A percentile compares a stretch with the other conserved stretches of the same genome.
phyloP scores from a whole-genome alignment of 306 rosid genomes.

The Acacia acuminata region DNA sequence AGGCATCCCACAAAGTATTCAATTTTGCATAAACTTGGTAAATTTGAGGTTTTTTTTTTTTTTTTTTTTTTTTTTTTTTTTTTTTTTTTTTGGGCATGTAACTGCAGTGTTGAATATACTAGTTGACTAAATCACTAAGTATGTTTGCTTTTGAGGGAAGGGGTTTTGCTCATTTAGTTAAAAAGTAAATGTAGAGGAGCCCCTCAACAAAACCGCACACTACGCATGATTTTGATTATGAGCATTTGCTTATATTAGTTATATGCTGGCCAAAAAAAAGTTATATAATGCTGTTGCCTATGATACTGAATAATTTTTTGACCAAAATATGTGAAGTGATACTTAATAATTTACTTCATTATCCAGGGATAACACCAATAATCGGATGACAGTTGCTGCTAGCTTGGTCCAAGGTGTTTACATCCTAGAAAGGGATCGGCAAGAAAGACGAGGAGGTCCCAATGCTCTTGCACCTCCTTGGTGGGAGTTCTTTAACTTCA shows the following conservation, averaged over 20 bases:
- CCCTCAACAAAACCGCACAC: neutral
- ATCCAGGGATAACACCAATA: conserved; percentile 72
- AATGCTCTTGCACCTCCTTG: conserved; percentile 88
- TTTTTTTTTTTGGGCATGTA: conserved; percentile 2
- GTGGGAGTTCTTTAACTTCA: conserved; percentile 86
- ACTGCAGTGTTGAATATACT: neutral
- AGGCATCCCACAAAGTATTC: neutral
- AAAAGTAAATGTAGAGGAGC: neutral
- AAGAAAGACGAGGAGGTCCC: conserved; percentile 62
- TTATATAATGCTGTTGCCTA: conserved; percentile 6
- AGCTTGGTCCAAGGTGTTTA: conserved; percentile 93
- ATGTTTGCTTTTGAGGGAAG: neutral
- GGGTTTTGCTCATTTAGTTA: neutral
- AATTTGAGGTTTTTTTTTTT: neutral
- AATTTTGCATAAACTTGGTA: neutral
- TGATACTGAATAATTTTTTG: neutral
- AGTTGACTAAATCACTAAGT: neutral
- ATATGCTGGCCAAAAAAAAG: too few relatives aligned
- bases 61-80: too few relatives aligned
- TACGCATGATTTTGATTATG: conserved; percentile 3
- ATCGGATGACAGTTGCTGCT: conserved; percentile 83
- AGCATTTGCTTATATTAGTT: conserved; percentile 9
- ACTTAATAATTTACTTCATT: neutral
- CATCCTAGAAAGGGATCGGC: conserved; percentile 78
- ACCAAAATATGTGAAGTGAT: neutral